phyloP scores from a whole-genome alignment of 306 rosid species.

The Inga laurina region DNA sequence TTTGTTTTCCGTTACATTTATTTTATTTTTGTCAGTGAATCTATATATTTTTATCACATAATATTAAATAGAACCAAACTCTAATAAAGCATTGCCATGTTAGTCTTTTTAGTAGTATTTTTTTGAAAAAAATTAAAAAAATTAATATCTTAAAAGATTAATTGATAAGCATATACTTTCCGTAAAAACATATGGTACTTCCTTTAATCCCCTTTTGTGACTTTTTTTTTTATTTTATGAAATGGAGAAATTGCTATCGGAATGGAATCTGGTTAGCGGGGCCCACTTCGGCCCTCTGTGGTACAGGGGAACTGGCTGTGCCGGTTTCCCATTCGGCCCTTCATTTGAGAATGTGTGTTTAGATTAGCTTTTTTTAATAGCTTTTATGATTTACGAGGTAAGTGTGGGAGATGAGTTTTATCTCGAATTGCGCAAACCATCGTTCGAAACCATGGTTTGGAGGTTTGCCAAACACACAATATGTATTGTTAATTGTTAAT shows the following conservation, averaged over 20 bases:
- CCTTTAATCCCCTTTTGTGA: background rate
- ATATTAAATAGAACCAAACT: background rate
- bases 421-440: no score
- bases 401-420: no score
- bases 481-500: no score
- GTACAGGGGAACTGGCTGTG: background rate
- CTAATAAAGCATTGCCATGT: background rate
- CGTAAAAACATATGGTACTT: background rate
- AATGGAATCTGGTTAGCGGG: background rate
- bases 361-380: no score
- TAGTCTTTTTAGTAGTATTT: background rate
- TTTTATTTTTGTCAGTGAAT: background rate
- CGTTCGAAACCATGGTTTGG: no score
- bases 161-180: background rate
- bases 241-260: background rate
- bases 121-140: no score
- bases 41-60: background rate
- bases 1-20: background rate
- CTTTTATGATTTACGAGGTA: no score
- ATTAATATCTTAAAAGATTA: no score
- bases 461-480: no score
- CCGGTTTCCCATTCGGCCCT: background rate
- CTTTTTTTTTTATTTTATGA: no score
- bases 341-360: background rate
- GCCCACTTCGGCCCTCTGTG: background rate